Evolutionary conservation across 495 filamentous ascomycete genomes (phyloP), one percentile per base, ranked within the genome.

Genomic region (Aspergillus incahuasiensis): DNA sequence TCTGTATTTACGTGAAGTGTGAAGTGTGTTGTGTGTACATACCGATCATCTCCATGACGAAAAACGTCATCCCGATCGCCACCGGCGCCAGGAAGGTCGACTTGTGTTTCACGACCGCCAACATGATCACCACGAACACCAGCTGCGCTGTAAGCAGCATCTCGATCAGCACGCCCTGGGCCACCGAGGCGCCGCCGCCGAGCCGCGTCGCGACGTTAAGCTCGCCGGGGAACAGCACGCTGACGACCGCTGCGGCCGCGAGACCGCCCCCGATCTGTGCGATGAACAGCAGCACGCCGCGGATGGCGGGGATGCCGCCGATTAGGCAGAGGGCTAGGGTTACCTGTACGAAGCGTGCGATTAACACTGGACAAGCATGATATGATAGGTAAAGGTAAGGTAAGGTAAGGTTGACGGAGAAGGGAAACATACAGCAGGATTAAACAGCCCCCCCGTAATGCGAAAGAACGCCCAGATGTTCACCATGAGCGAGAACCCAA

Each of bases 31-130:
- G 30, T 15, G 24, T 19, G 5, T 40, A n/a, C 72, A 57, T 64
- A 83, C 88, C 82, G 68, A 80, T 72, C 44, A 92, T 56, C 59
- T 91, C 80, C 0, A 81, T 76, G 32, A 92, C 75, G 70, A 91
- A 88, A 35, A 94, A 79, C 0, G 85, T 71, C 22, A 89, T 59
- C 3, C 89, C 90, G 58, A 95, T 92, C 0, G 81, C 89, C 1
- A 92, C 76, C 0, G 90, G 90, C 0, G 90, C 90, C 13, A 91
- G 72, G 60, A 81, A 91, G 0, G 90, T 94, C 6, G 77, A 84
- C 61, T 87, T 86, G 67, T 91, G 87, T 70, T 92, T 94, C 67
- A 92, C 89, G 15, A 84, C 85, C 3, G 90, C 89, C 43, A 94
- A 71, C 81, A 95, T 90, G 70, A 92, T 87, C 25, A 92, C 85